These are phyloP conservation scores for Chlamydomonas eustigma DNA, from an alignment of 139 green algal genomes.

Conservation along the genomic window DNA sequence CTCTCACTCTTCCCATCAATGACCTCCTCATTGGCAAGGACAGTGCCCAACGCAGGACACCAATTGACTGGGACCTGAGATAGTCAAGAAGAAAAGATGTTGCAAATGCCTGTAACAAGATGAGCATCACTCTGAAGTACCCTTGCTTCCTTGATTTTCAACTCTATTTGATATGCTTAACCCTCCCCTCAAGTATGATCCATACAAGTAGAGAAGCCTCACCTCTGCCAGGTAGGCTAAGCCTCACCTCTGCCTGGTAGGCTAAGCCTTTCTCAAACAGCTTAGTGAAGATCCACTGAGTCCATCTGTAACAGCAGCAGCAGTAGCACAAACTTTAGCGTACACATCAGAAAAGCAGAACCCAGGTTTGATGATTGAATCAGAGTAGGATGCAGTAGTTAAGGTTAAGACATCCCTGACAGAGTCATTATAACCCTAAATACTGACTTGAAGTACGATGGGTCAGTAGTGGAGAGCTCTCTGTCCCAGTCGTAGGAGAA, in stretches of 20 bases:
- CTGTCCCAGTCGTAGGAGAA: conserved; percentile 96
- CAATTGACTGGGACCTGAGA: conserved; percentile 95
- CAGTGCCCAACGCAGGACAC: conserved; percentile 92
- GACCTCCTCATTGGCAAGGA: conserved; percentile 97
- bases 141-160: too few relatives aligned
- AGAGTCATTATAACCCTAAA: too few relatives aligned
- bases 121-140: too few relatives aligned
- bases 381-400: too few relatives aligned
- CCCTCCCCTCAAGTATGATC: too few relatives aligned
- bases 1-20: conserved; percentile 86
- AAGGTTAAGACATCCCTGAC: too few relatives aligned
- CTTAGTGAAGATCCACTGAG: conserved; percentile 99
- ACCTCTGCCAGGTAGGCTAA: conserved; percentile 88
- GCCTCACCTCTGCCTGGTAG: conserved; percentile 85
- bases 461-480: conserved; percentile 88
- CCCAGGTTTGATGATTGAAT: too few relatives aligned
- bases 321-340: neutral
- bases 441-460: conserved; percentile 87
- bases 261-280: conserved; percentile 88
- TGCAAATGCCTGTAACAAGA: too few relatives aligned
- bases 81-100: too few relatives aligned
- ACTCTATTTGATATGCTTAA: too few relatives aligned
- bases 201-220: too few relatives aligned
- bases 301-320: conserved; percentile 94
- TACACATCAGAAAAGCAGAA: too few relatives aligned